Conservation (phyloP, 306 rosid species). For the Fagus crenata region DNA sequence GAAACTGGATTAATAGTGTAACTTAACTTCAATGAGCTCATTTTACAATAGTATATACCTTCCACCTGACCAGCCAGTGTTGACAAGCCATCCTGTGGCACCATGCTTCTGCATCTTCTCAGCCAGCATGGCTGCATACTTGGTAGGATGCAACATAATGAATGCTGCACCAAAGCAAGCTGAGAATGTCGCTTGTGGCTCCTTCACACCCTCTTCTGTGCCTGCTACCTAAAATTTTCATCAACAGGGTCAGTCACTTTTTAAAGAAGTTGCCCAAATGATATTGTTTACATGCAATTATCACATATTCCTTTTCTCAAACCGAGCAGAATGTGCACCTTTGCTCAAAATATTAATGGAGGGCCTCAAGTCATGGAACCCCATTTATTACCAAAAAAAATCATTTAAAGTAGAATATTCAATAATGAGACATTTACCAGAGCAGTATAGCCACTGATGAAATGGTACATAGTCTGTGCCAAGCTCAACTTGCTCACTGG, state of each 20-base stretch:
- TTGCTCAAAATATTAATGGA: no score
- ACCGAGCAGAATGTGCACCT: no score
- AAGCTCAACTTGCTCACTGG: constrained; percentile 84
- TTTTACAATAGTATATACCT: constrained; percentile 39
- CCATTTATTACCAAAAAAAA: no score
- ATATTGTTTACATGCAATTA: not conserved
- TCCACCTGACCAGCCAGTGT: constrained; percentile 95
- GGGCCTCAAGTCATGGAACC: no score
- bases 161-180: constrained; percentile 98
- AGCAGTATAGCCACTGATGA: constrained; percentile 94
- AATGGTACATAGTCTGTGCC: constrained; percentile 95
- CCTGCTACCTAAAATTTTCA: constrained; percentile 67
- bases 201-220: constrained; percentile 88
- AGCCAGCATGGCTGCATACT: constrained; percentile 87
- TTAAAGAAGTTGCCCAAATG: not conserved
- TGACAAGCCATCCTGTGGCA: constrained; percentile 91
- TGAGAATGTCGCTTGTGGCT: constrained; percentile 90
- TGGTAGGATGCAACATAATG: constrained; percentile 89
- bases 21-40: not conserved
- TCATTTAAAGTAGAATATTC: no score
- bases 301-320: no score
- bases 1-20: not conserved
- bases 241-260: not conserved
- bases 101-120: constrained; percentile 94
- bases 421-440: constrained; percentile 47